Percentiles rank a stretch among this genome's conserved stretches.
Evolutionary conservation across 192 early-diverging fungal genomes (phyloP).

Genomic region (Linnemannia schmuckeri): DNA sequence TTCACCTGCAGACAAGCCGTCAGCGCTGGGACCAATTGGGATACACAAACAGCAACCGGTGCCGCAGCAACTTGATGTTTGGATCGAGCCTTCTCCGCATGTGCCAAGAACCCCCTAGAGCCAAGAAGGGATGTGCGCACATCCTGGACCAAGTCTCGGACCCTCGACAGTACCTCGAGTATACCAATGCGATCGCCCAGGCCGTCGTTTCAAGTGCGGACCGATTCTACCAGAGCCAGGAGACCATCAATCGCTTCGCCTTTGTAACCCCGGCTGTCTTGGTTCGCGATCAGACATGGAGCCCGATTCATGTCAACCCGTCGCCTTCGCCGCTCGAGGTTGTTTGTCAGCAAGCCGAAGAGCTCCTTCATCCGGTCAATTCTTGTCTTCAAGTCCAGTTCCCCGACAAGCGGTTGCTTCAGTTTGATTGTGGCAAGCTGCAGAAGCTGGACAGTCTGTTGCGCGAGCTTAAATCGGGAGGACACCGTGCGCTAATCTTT

Average conservation of each 20-base stretch:
- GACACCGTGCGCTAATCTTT: constrained; percentile 74
- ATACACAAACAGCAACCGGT: constrained; percentile 62
- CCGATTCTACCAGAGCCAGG: constrained; percentile 50
- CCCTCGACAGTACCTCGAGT: constrained; percentile 50
- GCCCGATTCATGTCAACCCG: constrained; percentile 26
- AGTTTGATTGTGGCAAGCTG: constrained; percentile 88
- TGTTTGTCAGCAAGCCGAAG: constrained; percentile 48
- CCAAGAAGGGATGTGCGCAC: constrained; percentile 14
- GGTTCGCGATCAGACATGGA: constrained; percentile 29
- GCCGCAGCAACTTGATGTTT: constrained; percentile 53
- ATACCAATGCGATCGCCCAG: constrained; percentile 44
- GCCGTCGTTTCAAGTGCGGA: constrained; percentile 54
- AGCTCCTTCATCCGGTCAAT: constrained; percentile 71
- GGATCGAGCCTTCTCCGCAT: constrained; percentile 57
- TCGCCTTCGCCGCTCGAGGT: constrained; percentile 19
- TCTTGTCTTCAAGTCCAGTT: constrained; percentile 81
- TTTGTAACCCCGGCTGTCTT: constrained; percentile 72
- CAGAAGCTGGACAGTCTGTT: constrained; percentile 71
- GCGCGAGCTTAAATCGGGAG: constrained; percentile 67
- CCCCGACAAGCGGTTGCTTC: constrained; percentile 85
- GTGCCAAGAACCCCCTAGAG: constrained; percentile 30
- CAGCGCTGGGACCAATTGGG: constrained; percentile 60
- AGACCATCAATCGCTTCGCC: constrained; percentile 67
- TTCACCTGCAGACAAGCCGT: constrained; percentile 14
- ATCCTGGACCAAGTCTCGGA: constrained; percentile 41